Evolutionary conservation across 768 basidiomycete species (phyloP).

Genomic region (Solioccasus polychromus): DNA sequence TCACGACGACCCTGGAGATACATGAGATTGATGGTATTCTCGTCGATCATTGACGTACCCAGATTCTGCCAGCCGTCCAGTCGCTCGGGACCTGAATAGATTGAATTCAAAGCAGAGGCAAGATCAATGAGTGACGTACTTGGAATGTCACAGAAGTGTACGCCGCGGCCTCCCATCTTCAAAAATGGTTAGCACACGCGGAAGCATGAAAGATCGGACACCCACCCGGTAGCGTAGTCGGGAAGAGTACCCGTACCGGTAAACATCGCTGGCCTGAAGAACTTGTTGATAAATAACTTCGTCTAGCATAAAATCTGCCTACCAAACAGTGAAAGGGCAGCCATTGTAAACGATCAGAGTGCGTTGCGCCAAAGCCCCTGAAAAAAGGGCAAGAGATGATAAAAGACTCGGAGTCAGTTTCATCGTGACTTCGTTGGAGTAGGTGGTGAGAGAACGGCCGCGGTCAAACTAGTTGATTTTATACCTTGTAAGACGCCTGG

Average conservation of each 20-base stretch:
- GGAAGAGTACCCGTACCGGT: constrained; percentile 55
- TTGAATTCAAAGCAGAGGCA: background rate
- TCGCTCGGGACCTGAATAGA: constrained; percentile 48
- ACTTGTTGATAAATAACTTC: background rate
- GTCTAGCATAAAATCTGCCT: constrained; percentile 8
- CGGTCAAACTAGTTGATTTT: constrained; percentile 7
- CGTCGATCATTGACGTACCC: constrained; percentile 38
- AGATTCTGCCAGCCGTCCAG: constrained; percentile 64
- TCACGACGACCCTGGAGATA: constrained; percentile 45
- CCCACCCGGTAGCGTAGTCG: constrained; percentile 43
- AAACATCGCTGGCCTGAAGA: constrained; percentile 53
- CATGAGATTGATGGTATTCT: background rate
- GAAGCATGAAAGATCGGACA: background rate
- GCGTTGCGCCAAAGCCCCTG: constrained; percentile 42
- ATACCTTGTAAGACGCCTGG: constrained; percentile 8
- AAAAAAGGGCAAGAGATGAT: constrained; percentile 29
- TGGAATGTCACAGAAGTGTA: constrained; percentile 27
- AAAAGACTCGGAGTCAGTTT: constrained; percentile 20
- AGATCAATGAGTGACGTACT: constrained; percentile 7
- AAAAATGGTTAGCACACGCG: background rate
- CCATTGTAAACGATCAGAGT: constrained; percentile 60
- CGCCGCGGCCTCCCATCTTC: constrained; percentile 34
- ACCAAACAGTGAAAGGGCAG: constrained; percentile 72
- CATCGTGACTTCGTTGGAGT: constrained; percentile 17
- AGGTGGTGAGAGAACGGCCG: no score